phyloP scores from a whole-genome alignment of 1,139 yeast species.

The Kodamaea alishanica region DNA sequence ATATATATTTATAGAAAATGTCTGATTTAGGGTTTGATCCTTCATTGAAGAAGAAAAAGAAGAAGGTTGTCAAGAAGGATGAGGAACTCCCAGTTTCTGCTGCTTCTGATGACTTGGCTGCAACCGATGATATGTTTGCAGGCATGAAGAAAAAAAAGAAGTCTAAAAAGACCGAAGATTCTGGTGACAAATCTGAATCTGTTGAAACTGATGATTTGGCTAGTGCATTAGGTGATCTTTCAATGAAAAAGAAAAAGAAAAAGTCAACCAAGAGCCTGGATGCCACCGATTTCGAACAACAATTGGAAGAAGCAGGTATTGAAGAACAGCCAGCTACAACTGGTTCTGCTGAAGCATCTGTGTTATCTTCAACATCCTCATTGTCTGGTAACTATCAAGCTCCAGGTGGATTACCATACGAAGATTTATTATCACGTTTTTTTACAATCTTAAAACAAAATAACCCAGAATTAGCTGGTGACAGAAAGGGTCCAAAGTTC shows the following conservation, averaged over 20 bases:
- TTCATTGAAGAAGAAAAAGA: constrained; percentile 82
- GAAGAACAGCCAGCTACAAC: constrained; percentile 43
- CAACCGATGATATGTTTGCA: constrained; percentile 49
- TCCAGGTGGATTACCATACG: constrained; percentile 67
- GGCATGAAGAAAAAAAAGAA: constrained; percentile 56
- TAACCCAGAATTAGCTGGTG: constrained; percentile 98
- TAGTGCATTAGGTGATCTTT: constrained; percentile 68
- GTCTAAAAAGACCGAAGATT: constrained; percentile 37
- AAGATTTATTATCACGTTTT: constrained; percentile 74
- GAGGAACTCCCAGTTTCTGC: constrained; percentile 33
- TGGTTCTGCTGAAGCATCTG: constrained; percentile 16
- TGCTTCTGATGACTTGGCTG: constrained; percentile 3
- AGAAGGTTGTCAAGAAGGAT: constrained; percentile 47
- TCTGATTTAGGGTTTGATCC: constrained; percentile 76
- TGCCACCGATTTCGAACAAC: constrained; percentile 80
- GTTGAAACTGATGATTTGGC: constrained; percentile 54
- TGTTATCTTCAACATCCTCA: constrained; percentile 6
- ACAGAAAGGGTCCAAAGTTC: constrained; percentile 86
- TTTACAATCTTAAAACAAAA: constrained; percentile 82
- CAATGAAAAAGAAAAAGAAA: constrained; percentile 75
- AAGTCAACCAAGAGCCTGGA: constrained; percentile 56
- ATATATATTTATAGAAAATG: constrained; percentile 21
- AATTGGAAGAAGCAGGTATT: constrained; percentile 87
- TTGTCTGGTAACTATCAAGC: constrained; percentile 23
- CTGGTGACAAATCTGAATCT: constrained; percentile 28